Base-by-base conservation (phyloP, 345 rosid genomes). In the Abelmoschus esculentus region DNA sequence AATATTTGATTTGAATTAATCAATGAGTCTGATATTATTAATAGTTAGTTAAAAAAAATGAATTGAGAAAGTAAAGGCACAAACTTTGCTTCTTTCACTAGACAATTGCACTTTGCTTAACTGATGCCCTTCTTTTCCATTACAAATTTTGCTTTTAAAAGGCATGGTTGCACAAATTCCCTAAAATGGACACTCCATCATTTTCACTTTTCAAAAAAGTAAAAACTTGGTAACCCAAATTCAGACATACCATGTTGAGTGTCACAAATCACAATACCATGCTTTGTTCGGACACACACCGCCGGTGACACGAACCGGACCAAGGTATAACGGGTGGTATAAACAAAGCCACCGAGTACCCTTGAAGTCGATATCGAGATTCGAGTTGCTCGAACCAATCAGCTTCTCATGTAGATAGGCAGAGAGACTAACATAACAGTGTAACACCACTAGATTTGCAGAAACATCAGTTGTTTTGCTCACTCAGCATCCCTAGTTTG, bases 11-110 rank as follows among this genome's bases (percentile, higher is more conserved):
- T 32, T 32, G 4, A 6, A 32, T 32, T 32, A 32, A 1, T 32
- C 36, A 5, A 5, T 1, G n/a, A n/a, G n/a, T n/a, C n/a, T n/a
- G n/a, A n/a, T n/a, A 0, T 4, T 32, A 32, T 4, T 5, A 3
- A 5, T 32, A 1, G 0, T 32, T 32, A 32, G 0, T 3, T 32
- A 32, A 32, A 5, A 32, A 58, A 47, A 62, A 54, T 22, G 69
- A 1, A 64, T 17, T 17, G 9, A 13, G 12, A 38, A 62, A 71
- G 75, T 46, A 63, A 52, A 72, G 40, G 49, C 70, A 66, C 4
- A 15, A 46, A 62, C 77, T 55, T 80, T 76, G 62, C 75, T 71
- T 70, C 63, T 17, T 50, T 68, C 67, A 70, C 55, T 42, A 67
- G 75, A 53, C 67, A 67, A 62, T 73, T 54, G 56, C 52, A 72